Evolutionary conservation across 352 stramenopile species (phyloP).

Genomic region (Pythium insidiosum): DNA sequence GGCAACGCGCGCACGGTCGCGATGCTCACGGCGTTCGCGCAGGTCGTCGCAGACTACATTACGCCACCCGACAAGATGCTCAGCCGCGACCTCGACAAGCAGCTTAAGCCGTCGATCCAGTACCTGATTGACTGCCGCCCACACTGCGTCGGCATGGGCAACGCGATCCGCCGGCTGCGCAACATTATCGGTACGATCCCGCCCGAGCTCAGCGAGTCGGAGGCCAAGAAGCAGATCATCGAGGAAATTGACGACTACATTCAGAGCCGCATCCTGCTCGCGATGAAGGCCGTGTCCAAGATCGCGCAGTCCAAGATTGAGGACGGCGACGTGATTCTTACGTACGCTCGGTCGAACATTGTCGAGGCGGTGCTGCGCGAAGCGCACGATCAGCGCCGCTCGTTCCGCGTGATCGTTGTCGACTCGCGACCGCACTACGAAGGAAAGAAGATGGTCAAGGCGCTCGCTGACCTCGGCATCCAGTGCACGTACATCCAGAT

Average conservation of each 20-base stretch:
- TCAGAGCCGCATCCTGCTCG: slow-evolving; percentile 90
- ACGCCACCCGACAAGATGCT: slow-evolving; percentile 73
- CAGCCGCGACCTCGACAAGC: slow-evolving; percentile 80
- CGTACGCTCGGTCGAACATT: slow-evolving; percentile 91
- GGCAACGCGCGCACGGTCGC: slow-evolving; percentile 89
- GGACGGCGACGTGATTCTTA: slow-evolving; percentile 92
- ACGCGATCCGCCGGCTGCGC: slow-evolving; percentile 90
- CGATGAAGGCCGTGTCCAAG: slow-evolving; percentile 86
- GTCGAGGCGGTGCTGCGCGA: slow-evolving; percentile 82
- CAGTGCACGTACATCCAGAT: slow-evolving; percentile 92
- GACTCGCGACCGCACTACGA: slow-evolving; percentile 87
- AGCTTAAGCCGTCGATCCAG: slow-evolving; percentile 91
- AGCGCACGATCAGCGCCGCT: slow-evolving; percentile 21
- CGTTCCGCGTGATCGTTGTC: slow-evolving; percentile 93
- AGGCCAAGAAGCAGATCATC: slow-evolving; percentile 78
- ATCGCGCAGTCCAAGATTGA: slow-evolving; percentile 84
- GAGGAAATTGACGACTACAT: slow-evolving; percentile 93
- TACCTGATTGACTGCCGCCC: slow-evolving; percentile 93
- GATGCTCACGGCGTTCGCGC: slow-evolving; percentile 91
- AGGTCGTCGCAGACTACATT: slow-evolving; percentile 88
- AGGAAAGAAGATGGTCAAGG: slow-evolving; percentile 72
- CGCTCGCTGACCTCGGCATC: slow-evolving; percentile 61
- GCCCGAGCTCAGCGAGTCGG: slow-evolving; percentile 77
- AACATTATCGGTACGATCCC: slow-evolving; percentile 83
- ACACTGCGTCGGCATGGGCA: slow-evolving; percentile 93